Evolutionary conservation across 2,329 filamentous ascomycete genomes (phyloP), one percentile per base, ranked within the genome.

Genomic region (Pyricularia grisea): DNA sequence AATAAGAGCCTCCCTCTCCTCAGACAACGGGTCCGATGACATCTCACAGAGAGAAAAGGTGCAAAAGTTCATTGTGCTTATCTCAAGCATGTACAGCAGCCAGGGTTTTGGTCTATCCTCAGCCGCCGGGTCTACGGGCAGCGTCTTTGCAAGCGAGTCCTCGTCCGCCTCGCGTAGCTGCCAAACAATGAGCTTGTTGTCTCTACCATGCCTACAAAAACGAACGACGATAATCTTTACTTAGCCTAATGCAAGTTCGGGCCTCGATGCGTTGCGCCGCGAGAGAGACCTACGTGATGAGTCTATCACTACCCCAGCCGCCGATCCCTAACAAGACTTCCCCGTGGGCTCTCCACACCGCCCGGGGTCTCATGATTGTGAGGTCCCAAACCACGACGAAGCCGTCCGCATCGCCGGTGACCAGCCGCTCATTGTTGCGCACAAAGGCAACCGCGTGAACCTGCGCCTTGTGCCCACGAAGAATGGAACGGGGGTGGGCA

Each of bases 31-130:
- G 9, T 71, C 70, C 63, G 79, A 76, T 70, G 81, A 28, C 6
- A 64, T 7, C 2, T 42, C 14, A 33, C 61, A 36, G 67, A 55
- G 70, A 70, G 90, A 85, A 77, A 97, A 97, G 1, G 91, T 86
- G 77, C 95, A 99, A 77, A 98, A 99, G 76, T 98, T 99, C 81
- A 98, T 87, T 1, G 94, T 93, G 75, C 97, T 97, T 63, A 98
- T 93, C 5, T 91, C 84, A 5, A 99, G 81, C 4, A 92, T 86
- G 78, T 97, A 87, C 27, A 97, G 78, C n/a, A 97, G 81, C 93
- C 92, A 97, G 33, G 95, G 95, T 74, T 89, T 85, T 23, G 84
- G 86, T 72, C 81, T 85, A 67, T 77, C 78, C 65, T 78, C 79
- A 31, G 77, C 78, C 1, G 76, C 81, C 65, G 81, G 79, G 71